These are phyloP conservation scores for Plasmopara viticola DNA, from an alignment of 352 stramenopile species.

Conservation along the genomic window DNA sequence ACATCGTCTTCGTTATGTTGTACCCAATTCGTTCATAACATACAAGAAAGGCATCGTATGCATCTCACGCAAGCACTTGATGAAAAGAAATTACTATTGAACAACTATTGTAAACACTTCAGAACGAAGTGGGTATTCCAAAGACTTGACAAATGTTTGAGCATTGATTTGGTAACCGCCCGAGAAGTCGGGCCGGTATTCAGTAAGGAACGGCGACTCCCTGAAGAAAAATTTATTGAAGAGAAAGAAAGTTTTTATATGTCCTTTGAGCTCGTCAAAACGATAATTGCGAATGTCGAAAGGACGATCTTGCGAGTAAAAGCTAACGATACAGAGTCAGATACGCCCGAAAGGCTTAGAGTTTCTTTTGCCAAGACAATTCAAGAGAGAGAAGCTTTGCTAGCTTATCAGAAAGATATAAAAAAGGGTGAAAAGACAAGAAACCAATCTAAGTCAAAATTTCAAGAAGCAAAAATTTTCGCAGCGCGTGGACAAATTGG, in stretches of 20 bases:
- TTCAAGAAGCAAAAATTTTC: background rate
- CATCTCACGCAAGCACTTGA: slow-evolving; percentile 29
- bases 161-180: slow-evolving; percentile 9
- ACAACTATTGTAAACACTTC: slow-evolving; percentile 20
- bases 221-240: slow-evolving; percentile 1
- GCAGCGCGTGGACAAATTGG: slow-evolving; percentile 1
- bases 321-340: slow-evolving; percentile 2
- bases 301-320: slow-evolving; percentile 7
- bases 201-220: slow-evolving; percentile 1
- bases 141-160: slow-evolving; percentile 3
- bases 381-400: background rate
- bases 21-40: slow-evolving; percentile 31
- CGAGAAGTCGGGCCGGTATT: slow-evolving; percentile 16
- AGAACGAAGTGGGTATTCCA: slow-evolving; percentile 11
- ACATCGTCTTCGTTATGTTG: slow-evolving; percentile 22
- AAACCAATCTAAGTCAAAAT: background rate
- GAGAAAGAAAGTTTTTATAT: slow-evolving; percentile 13
- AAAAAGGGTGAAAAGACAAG: background rate
- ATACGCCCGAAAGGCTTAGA: no score
- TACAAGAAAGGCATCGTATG: slow-evolving; percentile 29
- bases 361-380: background rate
- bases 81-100: slow-evolving; percentile 29
- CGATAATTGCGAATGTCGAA: slow-evolving; percentile 22
- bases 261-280: slow-evolving; percentile 17
- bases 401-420: slow-evolving; percentile 1